phyloP scores from a whole-genome alignment of 768 basidiomycete genomes.

The Sarcodon aspratus region DNA sequence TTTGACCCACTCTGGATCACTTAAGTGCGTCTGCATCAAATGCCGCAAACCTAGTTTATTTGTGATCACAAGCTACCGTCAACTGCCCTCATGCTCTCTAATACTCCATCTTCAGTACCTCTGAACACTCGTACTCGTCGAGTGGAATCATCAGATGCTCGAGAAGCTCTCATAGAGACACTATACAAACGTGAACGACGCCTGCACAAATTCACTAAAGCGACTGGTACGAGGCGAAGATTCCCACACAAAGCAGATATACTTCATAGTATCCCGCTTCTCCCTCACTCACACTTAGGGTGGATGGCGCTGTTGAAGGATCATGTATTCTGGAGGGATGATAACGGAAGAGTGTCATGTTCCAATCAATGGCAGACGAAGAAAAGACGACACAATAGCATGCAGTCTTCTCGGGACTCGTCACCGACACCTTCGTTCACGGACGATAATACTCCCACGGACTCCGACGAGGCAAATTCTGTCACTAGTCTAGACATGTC shows the following conservation, averaged over 20 bases:
- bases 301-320: not conserved
- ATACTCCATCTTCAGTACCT: too few relatives aligned
- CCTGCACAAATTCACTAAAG: not conserved
- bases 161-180: not conserved
- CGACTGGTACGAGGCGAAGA: not conserved
- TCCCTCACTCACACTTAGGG: not conserved
- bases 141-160: not conserved
- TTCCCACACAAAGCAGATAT: not conserved
- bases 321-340: not conserved
- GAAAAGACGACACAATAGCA: too few relatives aligned
- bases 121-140: not conserved
- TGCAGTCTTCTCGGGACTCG: not conserved
- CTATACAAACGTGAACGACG: not conserved
- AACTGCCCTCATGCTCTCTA: too few relatives aligned
- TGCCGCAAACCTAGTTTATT: too few relatives aligned
- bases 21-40: too few relatives aligned
- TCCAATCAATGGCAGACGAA: not conserved
- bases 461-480: not conserved
- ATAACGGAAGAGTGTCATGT: not conserved
- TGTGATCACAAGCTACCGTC: too few relatives aligned
- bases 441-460: not conserved
- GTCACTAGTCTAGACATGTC: not conserved
- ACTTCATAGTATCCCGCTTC: not conserved
- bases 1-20: too few relatives aligned
- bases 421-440: not conserved